phyloP scores from a whole-genome alignment of 106 monocot genomes.

The Narthecium ossifragum region DNA sequence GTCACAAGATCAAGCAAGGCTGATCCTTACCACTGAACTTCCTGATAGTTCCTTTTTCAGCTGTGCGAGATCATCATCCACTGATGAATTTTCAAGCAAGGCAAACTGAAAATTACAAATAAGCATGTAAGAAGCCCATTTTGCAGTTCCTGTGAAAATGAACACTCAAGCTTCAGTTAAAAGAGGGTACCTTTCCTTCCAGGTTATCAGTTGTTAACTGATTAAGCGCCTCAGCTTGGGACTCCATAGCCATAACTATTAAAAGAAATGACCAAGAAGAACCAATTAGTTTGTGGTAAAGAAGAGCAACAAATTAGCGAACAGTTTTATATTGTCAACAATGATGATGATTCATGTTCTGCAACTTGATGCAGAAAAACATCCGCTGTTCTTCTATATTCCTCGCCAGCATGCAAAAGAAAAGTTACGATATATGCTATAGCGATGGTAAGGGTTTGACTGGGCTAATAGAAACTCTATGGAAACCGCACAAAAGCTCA shows the following conservation, averaged over 20 bases:
- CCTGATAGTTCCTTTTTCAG: conserved; percentile 72
- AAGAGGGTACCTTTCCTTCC: conserved; percentile 80
- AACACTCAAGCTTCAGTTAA: neutral
- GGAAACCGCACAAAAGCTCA: too few relatives aligned
- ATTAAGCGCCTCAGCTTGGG: conserved; percentile 93
- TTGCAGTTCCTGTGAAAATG: conserved; percentile 6
- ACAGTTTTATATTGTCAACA: too few relatives aligned
- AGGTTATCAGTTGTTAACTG: conserved; percentile 86
- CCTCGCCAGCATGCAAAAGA: too few relatives aligned
- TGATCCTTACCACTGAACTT: conserved; percentile 64
- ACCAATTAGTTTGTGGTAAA: too few relatives aligned
- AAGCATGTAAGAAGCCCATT: neutral
- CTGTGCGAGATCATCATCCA: conserved; percentile 91
- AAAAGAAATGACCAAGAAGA: neutral
- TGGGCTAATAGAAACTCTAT: too few relatives aligned
- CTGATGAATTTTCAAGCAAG: conserved; percentile 78
- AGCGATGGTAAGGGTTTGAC: too few relatives aligned
- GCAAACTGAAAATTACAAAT: conserved; percentile 66
- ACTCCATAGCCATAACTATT: conserved; percentile 95
- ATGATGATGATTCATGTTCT: too few relatives aligned
- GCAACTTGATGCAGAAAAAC: too few relatives aligned
- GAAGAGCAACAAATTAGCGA: too few relatives aligned
- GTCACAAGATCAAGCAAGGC: too few relatives aligned
- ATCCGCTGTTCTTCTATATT: too few relatives aligned
- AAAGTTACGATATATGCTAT: too few relatives aligned